Conservation (phyloP, 2,329 filamentous ascomycete genomes). For the Nemania diffusa region DNA sequence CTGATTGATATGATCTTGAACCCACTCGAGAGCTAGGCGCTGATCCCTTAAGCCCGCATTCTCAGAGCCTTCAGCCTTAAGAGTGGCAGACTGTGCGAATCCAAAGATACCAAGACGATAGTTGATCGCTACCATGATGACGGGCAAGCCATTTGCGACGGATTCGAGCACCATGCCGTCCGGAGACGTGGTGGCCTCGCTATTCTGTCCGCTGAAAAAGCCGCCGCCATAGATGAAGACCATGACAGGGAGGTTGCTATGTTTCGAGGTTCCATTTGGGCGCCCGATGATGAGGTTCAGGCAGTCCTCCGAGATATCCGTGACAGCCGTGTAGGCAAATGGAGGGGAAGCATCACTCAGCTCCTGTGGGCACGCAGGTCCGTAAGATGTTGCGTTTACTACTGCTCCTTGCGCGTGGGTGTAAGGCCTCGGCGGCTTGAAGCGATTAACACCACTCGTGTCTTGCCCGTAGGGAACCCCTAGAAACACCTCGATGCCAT, state of each 20-base stretch:
- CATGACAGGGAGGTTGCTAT: conserved; percentile 51
- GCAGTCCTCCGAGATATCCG: conserved; percentile 53
- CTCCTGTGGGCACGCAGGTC: conserved; percentile 58
- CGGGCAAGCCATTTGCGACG: conserved; percentile 53
- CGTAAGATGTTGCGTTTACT: conserved; percentile 54
- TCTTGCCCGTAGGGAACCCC: conserved; percentile 60
- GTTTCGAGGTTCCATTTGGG: conserved; percentile 43
- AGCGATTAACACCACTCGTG: conserved; percentile 57
- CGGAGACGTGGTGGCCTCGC: conserved; percentile 52
- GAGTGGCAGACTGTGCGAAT: conserved; percentile 47
- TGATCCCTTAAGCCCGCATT: conserved; percentile 62
- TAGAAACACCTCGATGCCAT: conserved; percentile 59
- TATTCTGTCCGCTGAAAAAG: conserved; percentile 49
- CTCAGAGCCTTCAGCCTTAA: conserved; percentile 47
- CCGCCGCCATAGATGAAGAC: conserved; percentile 51
- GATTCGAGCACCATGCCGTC: conserved; percentile 60
- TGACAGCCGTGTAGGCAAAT: conserved; percentile 52
- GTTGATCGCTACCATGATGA: conserved; percentile 52
- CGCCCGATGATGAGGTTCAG: conserved; percentile 51
- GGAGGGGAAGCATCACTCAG: conserved; percentile 47
- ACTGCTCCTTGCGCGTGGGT: conserved; percentile 47
- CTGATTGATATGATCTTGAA: conserved; percentile 57
- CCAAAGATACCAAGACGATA: conserved; percentile 50
- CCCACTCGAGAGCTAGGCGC: conserved; percentile 57
- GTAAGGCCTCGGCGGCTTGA: conserved; percentile 56